phyloP scores from a whole-genome alignment of 1,284 basidiomycete genomes.

The Ganoderma multipileum region DNA sequence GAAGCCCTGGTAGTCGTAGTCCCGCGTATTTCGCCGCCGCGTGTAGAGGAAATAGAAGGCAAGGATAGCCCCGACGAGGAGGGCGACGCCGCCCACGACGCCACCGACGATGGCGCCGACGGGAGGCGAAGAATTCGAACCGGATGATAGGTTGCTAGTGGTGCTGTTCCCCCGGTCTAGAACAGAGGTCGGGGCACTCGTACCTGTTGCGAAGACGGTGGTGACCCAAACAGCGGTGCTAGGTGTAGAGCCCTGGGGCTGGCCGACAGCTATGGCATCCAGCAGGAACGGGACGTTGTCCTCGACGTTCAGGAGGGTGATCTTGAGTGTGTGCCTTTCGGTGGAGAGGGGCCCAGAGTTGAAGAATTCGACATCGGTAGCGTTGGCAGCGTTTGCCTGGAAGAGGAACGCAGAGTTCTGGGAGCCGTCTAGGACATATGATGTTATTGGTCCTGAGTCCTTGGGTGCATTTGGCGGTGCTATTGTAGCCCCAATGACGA shows the following conservation, averaged over 20 bases:
- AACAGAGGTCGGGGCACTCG: conserved; percentile 8
- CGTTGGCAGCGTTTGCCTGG: conserved; percentile 21
- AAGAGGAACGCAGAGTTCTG: conserved; percentile 27
- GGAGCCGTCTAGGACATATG: conserved; percentile 28
- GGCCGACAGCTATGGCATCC: conserved; percentile 18
- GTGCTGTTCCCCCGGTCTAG: neutral
- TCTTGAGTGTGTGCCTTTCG: conserved; percentile 29
- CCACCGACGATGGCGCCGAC: conserved; percentile 31
- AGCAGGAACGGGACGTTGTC: conserved; percentile 21
- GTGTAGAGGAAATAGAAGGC: conserved; percentile 29
- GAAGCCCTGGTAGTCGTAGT: conserved; percentile 20
- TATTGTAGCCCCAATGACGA: conserved; percentile 30
- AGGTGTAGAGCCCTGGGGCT: neutral
- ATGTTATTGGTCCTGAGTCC: conserved; percentile 24
- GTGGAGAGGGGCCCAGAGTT: conserved; percentile 24
- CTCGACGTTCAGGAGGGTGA: conserved; percentile 21
- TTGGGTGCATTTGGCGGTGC: conserved; percentile 11
- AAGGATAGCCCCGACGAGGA: conserved; percentile 24
- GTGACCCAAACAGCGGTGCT: conserved; percentile 24
- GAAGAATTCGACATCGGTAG: conserved; percentile 27
- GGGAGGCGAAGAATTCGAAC: conserved; percentile 6
- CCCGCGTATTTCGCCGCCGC: conserved; percentile 16
- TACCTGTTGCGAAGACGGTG: conserved; percentile 30
- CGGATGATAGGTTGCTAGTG: neutral
- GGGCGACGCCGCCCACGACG: conserved; percentile 27